Conservation (phyloP, 108 stramenopile genomes). For the Conticribra guillardii region DNA sequence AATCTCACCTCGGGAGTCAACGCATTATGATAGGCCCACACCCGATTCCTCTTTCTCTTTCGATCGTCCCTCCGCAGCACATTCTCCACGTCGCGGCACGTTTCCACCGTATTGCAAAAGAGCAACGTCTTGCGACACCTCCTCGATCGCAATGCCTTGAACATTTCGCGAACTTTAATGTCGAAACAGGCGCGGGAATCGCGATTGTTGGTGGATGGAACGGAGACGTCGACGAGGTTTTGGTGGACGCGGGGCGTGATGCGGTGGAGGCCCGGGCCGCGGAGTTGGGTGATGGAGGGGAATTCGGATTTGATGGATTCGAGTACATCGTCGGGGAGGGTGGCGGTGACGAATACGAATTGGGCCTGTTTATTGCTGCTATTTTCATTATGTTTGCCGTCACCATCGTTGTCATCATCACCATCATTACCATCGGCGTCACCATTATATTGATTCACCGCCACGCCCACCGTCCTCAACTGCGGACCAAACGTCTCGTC, state of each 20-base stretch:
- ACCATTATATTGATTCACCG: slow-evolving; percentile 36
- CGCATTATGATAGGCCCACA: slow-evolving; percentile 88
- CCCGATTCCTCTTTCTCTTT: slow-evolving; percentile 38
- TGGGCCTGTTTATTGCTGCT: slow-evolving; percentile 59
- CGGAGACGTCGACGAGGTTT: slow-evolving; percentile 87
- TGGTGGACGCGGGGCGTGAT: slow-evolving; percentile 75
- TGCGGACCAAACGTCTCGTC: slow-evolving; percentile 91
- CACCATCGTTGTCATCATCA: too few relatives aligned
- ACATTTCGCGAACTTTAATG: slow-evolving; percentile 83
- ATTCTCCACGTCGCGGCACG: slow-evolving; percentile 93
- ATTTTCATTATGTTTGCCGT: background rate
- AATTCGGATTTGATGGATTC: slow-evolving; percentile 82
- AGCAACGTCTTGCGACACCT: slow-evolving; percentile 87
- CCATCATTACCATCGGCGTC: too few relatives aligned
- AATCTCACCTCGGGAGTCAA: slow-evolving; percentile 73
- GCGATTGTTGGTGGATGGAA: slow-evolving; percentile 65
- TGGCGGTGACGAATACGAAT: slow-evolving; percentile 96
- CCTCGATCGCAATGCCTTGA: slow-evolving; percentile 69
- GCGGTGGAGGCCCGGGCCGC: slow-evolving; percentile 93
- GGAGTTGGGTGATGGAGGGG: slow-evolving; percentile 59
- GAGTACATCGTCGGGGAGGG: slow-evolving; percentile 82
- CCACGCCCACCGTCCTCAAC: slow-evolving; percentile 86
- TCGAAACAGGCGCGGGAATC: slow-evolving; percentile 77
- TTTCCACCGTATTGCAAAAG: slow-evolving; percentile 97
- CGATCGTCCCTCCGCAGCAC: slow-evolving; percentile 84